Conservation (phyloP, 2,329 filamentous ascomycete species). For the Metarhizium anisopliae region DNA sequence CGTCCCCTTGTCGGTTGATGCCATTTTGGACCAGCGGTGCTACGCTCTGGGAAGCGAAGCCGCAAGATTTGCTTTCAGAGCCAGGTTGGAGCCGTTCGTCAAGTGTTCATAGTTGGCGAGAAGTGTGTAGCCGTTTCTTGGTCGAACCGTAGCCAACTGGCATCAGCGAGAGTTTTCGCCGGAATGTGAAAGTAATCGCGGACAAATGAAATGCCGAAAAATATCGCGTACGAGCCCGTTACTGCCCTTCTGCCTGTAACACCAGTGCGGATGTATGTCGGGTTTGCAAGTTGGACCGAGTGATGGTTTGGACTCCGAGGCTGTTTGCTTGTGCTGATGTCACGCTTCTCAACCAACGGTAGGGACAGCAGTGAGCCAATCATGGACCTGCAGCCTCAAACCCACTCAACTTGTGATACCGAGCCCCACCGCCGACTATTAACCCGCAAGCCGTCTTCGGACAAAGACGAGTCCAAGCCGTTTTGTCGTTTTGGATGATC, state of each 20-base stretch:
- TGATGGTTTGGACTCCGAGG: background rate
- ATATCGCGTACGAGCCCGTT: background rate
- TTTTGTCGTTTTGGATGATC: too few relatives aligned
- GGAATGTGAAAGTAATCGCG: background rate
- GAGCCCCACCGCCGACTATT: background rate
- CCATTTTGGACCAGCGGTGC: background rate
- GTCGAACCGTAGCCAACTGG: background rate
- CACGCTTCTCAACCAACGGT: background rate
- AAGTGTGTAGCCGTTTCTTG: background rate
- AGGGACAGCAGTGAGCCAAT: background rate
- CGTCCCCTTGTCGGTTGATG: slow-evolving; percentile 1
- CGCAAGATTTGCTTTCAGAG: background rate
- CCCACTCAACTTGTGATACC: background rate
- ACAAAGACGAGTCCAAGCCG: too few relatives aligned
- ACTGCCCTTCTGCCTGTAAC: background rate
- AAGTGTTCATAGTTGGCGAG: slow-evolving; percentile 1
- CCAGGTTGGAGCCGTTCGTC: background rate
- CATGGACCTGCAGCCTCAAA: background rate
- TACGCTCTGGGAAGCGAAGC: background rate
- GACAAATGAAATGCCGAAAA: background rate
- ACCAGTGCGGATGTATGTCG: background rate
- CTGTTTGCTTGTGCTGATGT: background rate
- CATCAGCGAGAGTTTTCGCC: background rate
- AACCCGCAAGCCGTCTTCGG: too few relatives aligned
- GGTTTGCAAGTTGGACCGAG: background rate